phyloP scores from a whole-genome alignment of 2,329 filamentous ascomycete genomes.

The Gaeumannomyces tritici region DNA sequence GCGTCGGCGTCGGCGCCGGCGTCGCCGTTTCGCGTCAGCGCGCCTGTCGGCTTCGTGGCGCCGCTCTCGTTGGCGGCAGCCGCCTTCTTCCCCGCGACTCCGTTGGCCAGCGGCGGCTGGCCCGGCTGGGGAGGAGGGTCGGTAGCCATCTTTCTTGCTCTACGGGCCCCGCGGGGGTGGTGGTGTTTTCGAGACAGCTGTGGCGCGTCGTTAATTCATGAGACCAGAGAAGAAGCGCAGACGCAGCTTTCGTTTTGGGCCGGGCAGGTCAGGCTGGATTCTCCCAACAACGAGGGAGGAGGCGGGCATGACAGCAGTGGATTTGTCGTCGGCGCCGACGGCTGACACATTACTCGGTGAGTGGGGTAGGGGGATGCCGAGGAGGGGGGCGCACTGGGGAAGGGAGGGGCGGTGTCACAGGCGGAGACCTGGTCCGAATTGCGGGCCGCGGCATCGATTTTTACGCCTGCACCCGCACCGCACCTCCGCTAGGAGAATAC shows the following conservation, averaged over 20 bases:
- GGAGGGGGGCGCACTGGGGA: too few relatives aligned
- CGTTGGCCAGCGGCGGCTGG: background rate
- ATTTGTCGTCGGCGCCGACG: background rate
- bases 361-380: background rate
- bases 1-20: too few relatives aligned
- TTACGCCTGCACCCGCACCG: too few relatives aligned
- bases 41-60: conserved; percentile 4
- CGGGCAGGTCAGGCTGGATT: background rate
- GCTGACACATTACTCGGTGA: background rate
- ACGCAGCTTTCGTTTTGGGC: background rate
- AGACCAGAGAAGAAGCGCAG: background rate
- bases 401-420: too few relatives aligned
- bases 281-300: too few relatives aligned
- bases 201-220: background rate
- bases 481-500: too few relatives aligned
- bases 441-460: background rate
- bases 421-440: background rate
- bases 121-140: background rate
- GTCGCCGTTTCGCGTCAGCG: conserved; percentile 22
- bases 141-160: background rate
- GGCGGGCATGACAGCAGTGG: too few relatives aligned
- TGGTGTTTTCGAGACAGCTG: too few relatives aligned
- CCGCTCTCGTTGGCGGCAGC: background rate
- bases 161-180: too few relatives aligned
- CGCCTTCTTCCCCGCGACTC: background rate